Evolutionary conservation across 352 stramenopile genomes (phyloP).

Genomic region (Globisporangium megalacanthum): DNA sequence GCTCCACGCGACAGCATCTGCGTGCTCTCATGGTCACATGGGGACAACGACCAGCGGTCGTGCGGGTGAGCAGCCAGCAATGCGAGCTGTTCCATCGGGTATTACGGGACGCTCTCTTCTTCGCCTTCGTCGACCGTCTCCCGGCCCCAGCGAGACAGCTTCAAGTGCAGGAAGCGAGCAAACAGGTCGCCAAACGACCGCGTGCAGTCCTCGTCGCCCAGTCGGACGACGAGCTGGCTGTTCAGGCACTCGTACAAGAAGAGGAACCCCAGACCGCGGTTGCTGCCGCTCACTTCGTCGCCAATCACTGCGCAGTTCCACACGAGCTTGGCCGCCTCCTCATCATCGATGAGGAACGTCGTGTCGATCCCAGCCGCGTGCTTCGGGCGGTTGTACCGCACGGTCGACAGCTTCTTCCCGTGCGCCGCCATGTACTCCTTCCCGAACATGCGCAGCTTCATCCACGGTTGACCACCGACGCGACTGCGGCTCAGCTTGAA

Average conservation of each 20-base stretch:
- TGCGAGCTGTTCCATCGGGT: slow-evolving; percentile 70
- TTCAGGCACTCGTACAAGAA: slow-evolving; percentile 85
- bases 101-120: slow-evolving; percentile 69
- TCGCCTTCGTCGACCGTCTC: slow-evolving; percentile 83
- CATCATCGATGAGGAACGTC: slow-evolving; percentile 68
- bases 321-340: slow-evolving; percentile 72
- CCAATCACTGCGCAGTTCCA: slow-evolving; percentile 81
- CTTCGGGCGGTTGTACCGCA: slow-evolving; percentile 82
- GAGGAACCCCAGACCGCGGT: slow-evolving; percentile 69
- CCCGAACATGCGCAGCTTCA: slow-evolving; percentile 75
- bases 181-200: slow-evolving; percentile 75
- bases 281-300: slow-evolving; percentile 79
- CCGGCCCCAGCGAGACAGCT: slow-evolving; percentile 77
- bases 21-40: slow-evolving; percentile 61
- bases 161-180: slow-evolving; percentile 74
- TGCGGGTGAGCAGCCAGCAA: slow-evolving; percentile 57
- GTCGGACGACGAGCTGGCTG: slow-evolving; percentile 49
- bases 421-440: slow-evolving; percentile 71
- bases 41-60: slow-evolving; percentile 48
- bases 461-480: slow-evolving; percentile 79
- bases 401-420: slow-evolving; percentile 73
- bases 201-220: slow-evolving; percentile 69
- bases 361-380: slow-evolving; percentile 42
- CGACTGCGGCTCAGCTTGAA: slow-evolving; percentile 67
- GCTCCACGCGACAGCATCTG: slow-evolving; percentile 66